Evolutionary conservation across 2,329 filamentous ascomycete genomes (phyloP), one percentile per base, ranked within the genome.

Genomic region (Taxawa tesnikishii): DNA sequence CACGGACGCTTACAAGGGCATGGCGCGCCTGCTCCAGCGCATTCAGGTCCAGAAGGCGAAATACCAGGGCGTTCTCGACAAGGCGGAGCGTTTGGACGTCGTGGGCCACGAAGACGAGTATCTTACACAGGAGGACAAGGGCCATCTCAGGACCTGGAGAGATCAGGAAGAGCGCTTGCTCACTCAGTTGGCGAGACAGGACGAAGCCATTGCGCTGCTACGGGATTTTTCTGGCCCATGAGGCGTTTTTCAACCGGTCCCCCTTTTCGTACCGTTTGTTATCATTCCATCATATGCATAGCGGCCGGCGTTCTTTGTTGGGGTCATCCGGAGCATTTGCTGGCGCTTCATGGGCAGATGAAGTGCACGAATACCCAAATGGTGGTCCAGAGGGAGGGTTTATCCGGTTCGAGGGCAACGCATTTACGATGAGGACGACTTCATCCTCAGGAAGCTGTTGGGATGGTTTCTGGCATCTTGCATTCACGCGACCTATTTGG

Each of bases 1-100:
- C 8, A 79, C 93, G 40, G 79, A 83, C 38, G 73, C 80, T 1
- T 96, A 94, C 63, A 93, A 93, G 55, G 72, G 78, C 16, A 94
- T 96, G 82, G 70, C 84, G 11, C 75, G 87, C 35, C 81, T 80
- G 40, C 55, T 94, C 29, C 83, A 94, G 53, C 79, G 85, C 15
- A 69, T 92, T 15, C 72, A 76, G 21, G 73, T 82, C 16, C 83
- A 94, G 54, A 73, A 81, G 24, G 69, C 73, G 30, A 75, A 75
- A 41, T 72, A 83, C 36, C 70, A 74, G 40, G 73, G 76, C 32
- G 74, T 93, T 15, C 66, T 96, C 17, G 72, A 78, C 16, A 83
- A 94, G 53, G 79, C 84, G 2, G 79, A 90, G 49, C 75, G 90
- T 31, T 80, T 75, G 14, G 88, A 96, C 53, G 83, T 94, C 15